Percentiles rank a stretch among this genome's conserved stretches.
Conservation (phyloP, 495 filamentous ascomycete species). For the Penicillium alfredii region DNA sequence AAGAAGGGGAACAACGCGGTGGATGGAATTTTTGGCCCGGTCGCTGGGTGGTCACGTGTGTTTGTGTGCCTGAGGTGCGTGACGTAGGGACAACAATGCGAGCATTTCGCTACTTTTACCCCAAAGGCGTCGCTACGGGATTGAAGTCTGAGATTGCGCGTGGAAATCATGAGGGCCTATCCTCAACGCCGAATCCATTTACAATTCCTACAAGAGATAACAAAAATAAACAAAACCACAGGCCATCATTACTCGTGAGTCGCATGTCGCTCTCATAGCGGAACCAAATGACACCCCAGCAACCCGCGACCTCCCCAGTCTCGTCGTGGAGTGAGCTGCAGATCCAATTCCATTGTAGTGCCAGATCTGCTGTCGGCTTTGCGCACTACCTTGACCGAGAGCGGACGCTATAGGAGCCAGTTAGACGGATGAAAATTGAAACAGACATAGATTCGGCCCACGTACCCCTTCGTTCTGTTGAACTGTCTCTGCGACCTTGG, state of each 20-base stretch:
- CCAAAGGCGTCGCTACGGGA: too few species aligned
- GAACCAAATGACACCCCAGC: conserved; percentile 82
- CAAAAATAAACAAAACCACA: neutral
- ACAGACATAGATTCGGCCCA: neutral
- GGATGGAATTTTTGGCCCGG: conserved; percentile 46
- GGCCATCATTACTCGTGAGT: too few species aligned
- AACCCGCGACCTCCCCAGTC: conserved; percentile 87
- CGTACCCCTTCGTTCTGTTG: conserved; percentile 87
- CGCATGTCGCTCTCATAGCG: conserved; percentile 39
- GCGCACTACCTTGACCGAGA: conserved; percentile 65
- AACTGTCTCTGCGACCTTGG: conserved; percentile 77
- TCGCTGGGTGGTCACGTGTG: conserved; percentile 37
- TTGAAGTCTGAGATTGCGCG: too few species aligned
- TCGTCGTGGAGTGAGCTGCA: conserved; percentile 66
- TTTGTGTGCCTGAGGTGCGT: conserved; percentile 24
- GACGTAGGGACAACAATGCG: conserved; percentile 20
- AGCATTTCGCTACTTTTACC: neutral
- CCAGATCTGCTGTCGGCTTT: conserved; percentile 33
- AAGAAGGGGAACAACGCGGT: conserved; percentile 23
- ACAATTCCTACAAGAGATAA: neutral
- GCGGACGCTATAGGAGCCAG: conserved; percentile 53
- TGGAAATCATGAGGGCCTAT: too few species aligned
- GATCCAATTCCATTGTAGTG: conserved; percentile 51
- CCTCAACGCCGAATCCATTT: neutral
- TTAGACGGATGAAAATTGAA: conserved; percentile 9